phyloP scores from a whole-genome alignment of 331 rosid genomes.

The Saraca asoca region DNA sequence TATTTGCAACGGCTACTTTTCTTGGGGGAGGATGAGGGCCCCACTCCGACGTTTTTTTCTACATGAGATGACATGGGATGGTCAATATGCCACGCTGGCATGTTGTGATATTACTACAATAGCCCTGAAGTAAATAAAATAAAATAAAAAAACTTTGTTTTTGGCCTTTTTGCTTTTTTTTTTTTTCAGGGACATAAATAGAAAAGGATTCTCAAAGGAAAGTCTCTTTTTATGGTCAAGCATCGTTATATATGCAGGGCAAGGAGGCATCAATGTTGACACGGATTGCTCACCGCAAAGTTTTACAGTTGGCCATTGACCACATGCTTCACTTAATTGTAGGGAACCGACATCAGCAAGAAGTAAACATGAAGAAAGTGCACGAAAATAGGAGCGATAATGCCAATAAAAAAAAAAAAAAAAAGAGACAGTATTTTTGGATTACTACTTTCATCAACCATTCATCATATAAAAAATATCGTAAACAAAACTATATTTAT shows the following conservation, averaged over 20 bases:
- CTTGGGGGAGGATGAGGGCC: background rate
- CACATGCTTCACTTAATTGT: too few relatives aligned
- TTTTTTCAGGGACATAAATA: background rate
- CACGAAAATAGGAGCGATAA: background rate
- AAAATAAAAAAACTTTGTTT: too few relatives aligned
- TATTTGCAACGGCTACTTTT: conserved; percentile 68
- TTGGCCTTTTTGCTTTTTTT: background rate
- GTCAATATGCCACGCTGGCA: background rate
- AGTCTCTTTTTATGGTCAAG: conserved; percentile 4
- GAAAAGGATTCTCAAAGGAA: background rate
- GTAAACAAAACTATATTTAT: too few relatives aligned
- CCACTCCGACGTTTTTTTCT: conserved; percentile 24
- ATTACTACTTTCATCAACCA: too few relatives aligned
- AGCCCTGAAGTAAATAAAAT: background rate
- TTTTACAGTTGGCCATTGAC: conserved; percentile 7
- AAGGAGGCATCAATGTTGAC: too few relatives aligned
- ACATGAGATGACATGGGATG: conserved; percentile 1
- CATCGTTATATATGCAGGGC: background rate
- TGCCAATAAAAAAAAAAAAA: too few relatives aligned
- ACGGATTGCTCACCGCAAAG: conserved; percentile 32
- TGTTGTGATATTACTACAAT: conserved; percentile 1
- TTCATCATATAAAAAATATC: too few relatives aligned
- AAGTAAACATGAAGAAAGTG: conserved; percentile 31
- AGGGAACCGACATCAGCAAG: conserved; percentile 6
- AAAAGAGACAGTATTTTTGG: too few relatives aligned